Conservation (phyloP, 805 yeast species). For the Candida schatavii region DNA sequence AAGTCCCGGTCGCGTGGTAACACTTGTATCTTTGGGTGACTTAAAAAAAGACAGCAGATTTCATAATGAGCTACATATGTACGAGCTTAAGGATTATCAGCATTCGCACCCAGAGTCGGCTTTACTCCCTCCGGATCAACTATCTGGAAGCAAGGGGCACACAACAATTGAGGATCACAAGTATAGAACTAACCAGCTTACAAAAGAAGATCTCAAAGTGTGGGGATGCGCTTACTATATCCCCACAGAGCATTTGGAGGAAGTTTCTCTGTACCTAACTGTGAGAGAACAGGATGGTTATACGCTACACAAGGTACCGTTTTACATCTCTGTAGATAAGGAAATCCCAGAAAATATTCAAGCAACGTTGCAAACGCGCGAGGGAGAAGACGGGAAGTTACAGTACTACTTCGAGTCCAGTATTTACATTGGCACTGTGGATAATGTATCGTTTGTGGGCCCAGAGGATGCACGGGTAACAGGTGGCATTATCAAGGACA, state of each 20-base stretch:
- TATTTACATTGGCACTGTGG: constrained; percentile 81
- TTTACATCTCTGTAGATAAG: constrained; percentile 41
- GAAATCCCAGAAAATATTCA: neutral
- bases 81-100: constrained; percentile 20
- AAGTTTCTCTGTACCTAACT: constrained; percentile 69
- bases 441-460: constrained; percentile 80
- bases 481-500: constrained; percentile 54
- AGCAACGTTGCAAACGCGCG: neutral
- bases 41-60: constrained; percentile 41
- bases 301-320: constrained; percentile 62
- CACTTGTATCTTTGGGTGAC: constrained; percentile 63
- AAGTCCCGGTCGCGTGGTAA: constrained; percentile 86
- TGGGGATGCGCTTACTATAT: constrained; percentile 87
- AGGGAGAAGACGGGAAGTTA: constrained; percentile 11
- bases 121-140: constrained; percentile 15
- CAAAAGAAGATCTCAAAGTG: constrained; percentile 47
- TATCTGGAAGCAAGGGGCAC: constrained; percentile 5
- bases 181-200: constrained; percentile 18
- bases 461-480: constrained; percentile 64
- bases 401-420: constrained; percentile 48
- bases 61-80: constrained; percentile 39
- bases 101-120: constrained; percentile 10
- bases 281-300: constrained; percentile 89
- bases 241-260: constrained; percentile 56
- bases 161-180: constrained; percentile 13